Evolutionary conservation across 768 basidiomycete genomes (phyloP).

Genomic region (Suillus luteus): DNA sequence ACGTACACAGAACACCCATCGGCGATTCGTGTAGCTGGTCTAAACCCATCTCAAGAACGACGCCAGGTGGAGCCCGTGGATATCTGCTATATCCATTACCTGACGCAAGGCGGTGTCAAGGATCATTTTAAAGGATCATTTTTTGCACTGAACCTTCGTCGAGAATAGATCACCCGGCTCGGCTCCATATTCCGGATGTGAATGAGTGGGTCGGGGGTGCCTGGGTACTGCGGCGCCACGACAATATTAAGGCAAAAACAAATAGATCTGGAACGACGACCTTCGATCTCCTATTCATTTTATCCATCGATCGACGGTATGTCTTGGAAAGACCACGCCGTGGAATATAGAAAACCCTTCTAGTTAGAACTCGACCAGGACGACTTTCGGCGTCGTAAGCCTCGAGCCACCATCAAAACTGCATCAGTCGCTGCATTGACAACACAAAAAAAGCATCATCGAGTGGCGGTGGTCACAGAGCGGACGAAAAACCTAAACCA

Average conservation of each 20-base stretch:
- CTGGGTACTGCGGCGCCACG: neutral
- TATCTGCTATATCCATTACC: neutral
- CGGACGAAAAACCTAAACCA: neutral
- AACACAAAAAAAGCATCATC: neutral
- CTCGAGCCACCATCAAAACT: neutral
- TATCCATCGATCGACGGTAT: neutral
- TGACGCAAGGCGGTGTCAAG: neutral
- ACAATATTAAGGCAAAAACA: neutral
- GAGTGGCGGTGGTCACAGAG: neutral
- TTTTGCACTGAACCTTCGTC: neutral
- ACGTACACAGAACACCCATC: no score
- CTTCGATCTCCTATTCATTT: neutral
- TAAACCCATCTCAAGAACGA: neutral
- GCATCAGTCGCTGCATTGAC: no score
- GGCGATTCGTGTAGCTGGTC: no score
- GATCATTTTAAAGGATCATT: neutral
- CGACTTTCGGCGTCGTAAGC: neutral
- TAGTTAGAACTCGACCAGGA: neutral
- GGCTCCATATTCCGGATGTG: conserved; percentile 2
- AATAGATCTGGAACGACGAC: neutral
- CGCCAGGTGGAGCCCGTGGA: neutral
- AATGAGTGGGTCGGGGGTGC: neutral
- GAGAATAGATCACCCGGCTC: neutral
- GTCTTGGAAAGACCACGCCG: neutral
- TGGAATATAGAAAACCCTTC: neutral